phyloP scores from a whole-genome alignment of 768 basidiomycete genomes.

The Lentinula sp. region DNA sequence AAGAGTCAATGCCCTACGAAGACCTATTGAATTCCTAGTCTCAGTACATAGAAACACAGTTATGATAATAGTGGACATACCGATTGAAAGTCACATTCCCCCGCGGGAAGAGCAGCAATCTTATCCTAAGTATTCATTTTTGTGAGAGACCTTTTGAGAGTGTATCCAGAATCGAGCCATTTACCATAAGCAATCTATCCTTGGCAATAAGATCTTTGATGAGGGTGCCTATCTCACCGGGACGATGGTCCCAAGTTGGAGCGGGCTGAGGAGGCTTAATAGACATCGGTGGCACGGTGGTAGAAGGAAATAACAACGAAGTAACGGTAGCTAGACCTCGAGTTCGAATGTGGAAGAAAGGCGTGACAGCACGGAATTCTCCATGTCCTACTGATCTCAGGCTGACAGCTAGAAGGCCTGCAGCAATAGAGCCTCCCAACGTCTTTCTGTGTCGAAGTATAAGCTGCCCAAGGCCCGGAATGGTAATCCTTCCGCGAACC shows the following conservation, averaged over 20 bases:
- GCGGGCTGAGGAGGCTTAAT: conserved; percentile 62
- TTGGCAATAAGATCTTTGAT: conserved; percentile 55
- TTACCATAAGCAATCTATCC: conserved; percentile 38
- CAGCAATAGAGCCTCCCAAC: conserved; percentile 26
- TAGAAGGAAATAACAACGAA: neutral
- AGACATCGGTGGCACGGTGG: conserved; percentile 31
- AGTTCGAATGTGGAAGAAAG: neutral
- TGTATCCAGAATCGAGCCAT: neutral
- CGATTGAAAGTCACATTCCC: conserved; percentile 60
- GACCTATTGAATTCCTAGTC: conserved; percentile 36
- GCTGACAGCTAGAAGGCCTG: conserved; percentile 32
- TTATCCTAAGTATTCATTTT: conserved; percentile 29
- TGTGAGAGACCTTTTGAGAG: neutral
- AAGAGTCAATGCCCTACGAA: conserved; percentile 45
- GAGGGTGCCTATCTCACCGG: conserved; percentile 50
- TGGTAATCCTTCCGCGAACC: neutral
- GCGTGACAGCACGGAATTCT: conserved; percentile 12
- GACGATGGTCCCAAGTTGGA: conserved; percentile 60
- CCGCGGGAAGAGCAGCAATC: conserved; percentile 49
- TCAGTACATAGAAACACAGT: conserved; percentile 1
- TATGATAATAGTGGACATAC: conserved; percentile 24
- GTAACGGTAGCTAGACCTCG: conserved; percentile 9
- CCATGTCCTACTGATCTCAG: conserved; percentile 26
- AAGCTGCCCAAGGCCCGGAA: neutral
- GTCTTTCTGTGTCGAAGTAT: neutral